Evolutionary conservation across 2,329 filamentous ascomycete genomes (phyloP).

Genomic region (Lasiodiplodia citricola): DNA sequence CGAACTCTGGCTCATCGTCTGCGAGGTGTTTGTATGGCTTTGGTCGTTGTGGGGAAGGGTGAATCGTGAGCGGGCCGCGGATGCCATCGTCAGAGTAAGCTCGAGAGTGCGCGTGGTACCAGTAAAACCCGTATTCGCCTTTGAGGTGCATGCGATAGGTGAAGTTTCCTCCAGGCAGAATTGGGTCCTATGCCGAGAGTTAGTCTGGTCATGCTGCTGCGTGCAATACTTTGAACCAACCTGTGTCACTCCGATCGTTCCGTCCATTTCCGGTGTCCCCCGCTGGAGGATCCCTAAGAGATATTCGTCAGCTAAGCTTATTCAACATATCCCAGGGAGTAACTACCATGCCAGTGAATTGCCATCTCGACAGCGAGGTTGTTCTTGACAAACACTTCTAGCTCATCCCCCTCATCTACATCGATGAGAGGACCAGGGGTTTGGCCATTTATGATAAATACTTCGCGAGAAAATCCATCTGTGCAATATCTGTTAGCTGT

Average conservation of each 20-base stretch:
- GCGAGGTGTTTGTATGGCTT: constrained; percentile 21
- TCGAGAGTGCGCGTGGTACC: constrained; percentile 74
- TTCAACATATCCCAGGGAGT: constrained; percentile 33
- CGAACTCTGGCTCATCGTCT: background rate
- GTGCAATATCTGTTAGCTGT: constrained; percentile 33
- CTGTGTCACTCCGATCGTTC: constrained; percentile 68
- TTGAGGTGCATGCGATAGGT: constrained; percentile 69
- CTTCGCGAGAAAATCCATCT: constrained; percentile 55
- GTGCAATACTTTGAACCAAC: background rate
- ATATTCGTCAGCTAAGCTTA: background rate
- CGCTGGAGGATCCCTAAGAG: constrained; percentile 53
- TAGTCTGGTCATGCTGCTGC: background rate
- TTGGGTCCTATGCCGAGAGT: constrained; percentile 52
- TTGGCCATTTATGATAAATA: constrained; percentile 48
- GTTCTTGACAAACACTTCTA: constrained; percentile 70
- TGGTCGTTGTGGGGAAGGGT: constrained; percentile 38
- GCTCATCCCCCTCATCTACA: constrained; percentile 66
- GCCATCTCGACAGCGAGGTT: constrained; percentile 64
- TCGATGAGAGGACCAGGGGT: constrained; percentile 48
- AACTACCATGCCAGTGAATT: constrained; percentile 74
- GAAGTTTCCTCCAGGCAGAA: constrained; percentile 66
- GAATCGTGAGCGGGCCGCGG: constrained; percentile 67
- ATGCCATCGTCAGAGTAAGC: constrained; percentile 74
- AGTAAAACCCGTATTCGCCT: constrained; percentile 70
- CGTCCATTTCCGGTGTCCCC: constrained; percentile 73